phyloP scores from a whole-genome alignment of 345 rosid genomes.

The Corchorus capsularis region DNA sequence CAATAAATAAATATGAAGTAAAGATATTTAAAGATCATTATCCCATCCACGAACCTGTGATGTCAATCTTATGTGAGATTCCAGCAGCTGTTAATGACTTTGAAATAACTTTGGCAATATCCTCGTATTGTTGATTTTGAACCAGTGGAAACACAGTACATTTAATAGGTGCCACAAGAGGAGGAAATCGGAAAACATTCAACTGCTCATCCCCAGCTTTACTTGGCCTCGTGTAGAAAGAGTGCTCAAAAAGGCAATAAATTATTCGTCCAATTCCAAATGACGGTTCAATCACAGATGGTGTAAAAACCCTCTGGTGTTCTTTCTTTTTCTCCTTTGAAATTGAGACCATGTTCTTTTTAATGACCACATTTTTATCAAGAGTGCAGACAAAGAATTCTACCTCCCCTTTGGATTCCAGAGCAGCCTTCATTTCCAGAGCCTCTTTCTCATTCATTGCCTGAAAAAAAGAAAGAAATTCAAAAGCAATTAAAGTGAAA shows the following conservation, averaged over 20 bases:
- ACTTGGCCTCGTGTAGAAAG: slow-evolving; percentile 79
- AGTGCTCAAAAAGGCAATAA: slow-evolving; percentile 84
- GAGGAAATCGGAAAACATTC: slow-evolving; percentile 84
- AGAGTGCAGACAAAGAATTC: slow-evolving; percentile 77
- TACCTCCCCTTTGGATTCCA: slow-evolving; percentile 81
- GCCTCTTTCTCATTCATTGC: slow-evolving; percentile 92
- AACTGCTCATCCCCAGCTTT: slow-evolving; percentile 85
- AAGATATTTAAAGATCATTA: not conserved
- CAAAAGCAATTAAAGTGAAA: not conserved
- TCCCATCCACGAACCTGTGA: slow-evolving; percentile 53
- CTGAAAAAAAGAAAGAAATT: slow-evolving; percentile 32
- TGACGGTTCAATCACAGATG: slow-evolving; percentile 91
- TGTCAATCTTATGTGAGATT: slow-evolving; percentile 83
- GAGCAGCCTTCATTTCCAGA: slow-evolving; percentile 68
- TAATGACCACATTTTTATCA: slow-evolving; percentile 56
- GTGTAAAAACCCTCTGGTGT: slow-evolving; percentile 84
- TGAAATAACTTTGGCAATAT: slow-evolving; percentile 64
- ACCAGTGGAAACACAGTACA: slow-evolving; percentile 94
- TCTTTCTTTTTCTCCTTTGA: slow-evolving; percentile 86
- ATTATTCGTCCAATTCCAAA: slow-evolving; percentile 93
- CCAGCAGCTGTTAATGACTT: slow-evolving; percentile 64
- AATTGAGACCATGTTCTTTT: slow-evolving; percentile 79
- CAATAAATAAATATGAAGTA: too few species aligned
- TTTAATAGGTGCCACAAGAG: slow-evolving; percentile 86
- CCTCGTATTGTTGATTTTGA: slow-evolving; percentile 75